A percentile compares a stretch with the other conserved stretches of the same genome.
Evolutionary conservation across 2,329 filamentous ascomycete species (phyloP).

Genomic region (Alternaria gansuensis): DNA sequence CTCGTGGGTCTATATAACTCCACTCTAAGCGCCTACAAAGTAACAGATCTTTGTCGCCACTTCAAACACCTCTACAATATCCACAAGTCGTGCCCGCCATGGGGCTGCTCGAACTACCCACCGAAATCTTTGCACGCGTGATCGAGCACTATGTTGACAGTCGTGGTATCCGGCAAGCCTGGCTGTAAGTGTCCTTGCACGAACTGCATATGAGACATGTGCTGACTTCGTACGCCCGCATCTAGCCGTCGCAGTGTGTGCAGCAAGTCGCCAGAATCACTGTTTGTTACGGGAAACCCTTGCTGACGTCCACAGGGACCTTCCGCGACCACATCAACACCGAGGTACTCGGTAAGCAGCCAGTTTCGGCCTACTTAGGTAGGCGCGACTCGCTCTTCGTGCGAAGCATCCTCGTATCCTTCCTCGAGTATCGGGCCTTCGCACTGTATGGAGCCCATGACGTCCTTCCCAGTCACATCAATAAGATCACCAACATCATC

Average conservation of each 20-base stretch:
- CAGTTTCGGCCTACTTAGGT: not conserved
- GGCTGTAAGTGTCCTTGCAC: not conserved
- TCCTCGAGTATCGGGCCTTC: not conserved
- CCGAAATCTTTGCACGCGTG: not conserved
- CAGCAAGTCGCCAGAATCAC: not conserved
- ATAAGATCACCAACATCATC: not conserved
- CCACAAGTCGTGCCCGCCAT: not conserved
- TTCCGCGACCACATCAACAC: not conserved
- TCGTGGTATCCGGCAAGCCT: not conserved
- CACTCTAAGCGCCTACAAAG: not conserved
- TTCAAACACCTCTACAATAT: not conserved
- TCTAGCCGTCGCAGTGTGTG: not conserved
- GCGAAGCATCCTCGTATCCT: not conserved
- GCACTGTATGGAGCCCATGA: not conserved
- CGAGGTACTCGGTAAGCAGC: not conserved
- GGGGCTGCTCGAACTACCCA: not conserved
- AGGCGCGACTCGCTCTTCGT: not conserved
- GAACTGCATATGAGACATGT: too few species aligned
- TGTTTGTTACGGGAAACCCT: not conserved
- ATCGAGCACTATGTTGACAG: not conserved
- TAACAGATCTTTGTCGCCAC: not conserved
- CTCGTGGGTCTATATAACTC: too few species aligned
- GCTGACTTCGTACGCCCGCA: too few species aligned
- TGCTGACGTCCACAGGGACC: not conserved
- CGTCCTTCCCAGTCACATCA: not conserved